Percentiles rank a stretch among this genome's conserved stretches.
These are phyloP conservation scores for Yamadazyma laniorum DNA, from an alignment of 805 yeast species.

Conservation along the genomic window DNA sequence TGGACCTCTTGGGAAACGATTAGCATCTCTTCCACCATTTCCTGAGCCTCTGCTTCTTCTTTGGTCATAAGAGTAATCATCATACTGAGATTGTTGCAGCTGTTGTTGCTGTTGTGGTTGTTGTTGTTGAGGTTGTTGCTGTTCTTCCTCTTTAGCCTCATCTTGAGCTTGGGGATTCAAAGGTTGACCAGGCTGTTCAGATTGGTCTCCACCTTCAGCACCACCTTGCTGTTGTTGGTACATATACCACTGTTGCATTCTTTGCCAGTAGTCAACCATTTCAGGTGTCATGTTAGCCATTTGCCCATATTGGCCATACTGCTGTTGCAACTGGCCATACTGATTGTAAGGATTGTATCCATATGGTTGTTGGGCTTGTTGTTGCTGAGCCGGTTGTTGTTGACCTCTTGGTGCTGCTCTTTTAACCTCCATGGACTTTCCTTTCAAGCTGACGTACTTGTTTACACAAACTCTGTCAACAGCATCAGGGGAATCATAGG, in stretches of 20 bases:
- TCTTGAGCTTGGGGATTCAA: conserved; percentile 44
- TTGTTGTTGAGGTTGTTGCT: conserved; percentile 17
- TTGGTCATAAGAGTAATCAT: background rate
- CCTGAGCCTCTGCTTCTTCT: conserved; percentile 10
- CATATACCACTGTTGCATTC: conserved; percentile 65
- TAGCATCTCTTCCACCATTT: conserved; percentile 14
- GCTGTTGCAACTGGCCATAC: conserved; percentile 22
- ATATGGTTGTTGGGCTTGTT: conserved; percentile 29
- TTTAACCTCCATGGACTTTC: conserved; percentile 80
- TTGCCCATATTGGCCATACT: conserved; percentile 24
- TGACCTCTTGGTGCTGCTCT: conserved; percentile 81
- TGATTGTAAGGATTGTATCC: conserved; percentile 17
- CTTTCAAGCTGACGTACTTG: conserved; percentile 79
- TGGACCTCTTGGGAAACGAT: conserved; percentile 34
- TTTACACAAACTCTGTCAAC: conserved; percentile 85
- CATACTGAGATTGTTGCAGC: background rate
- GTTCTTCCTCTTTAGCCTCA: conserved; percentile 19
- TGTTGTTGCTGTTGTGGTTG: conserved; percentile 1
- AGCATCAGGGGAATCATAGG: conserved; percentile 92
- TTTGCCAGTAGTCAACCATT: conserved; percentile 63
- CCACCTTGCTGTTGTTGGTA: conserved; percentile 50
- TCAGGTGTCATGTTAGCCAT: conserved; percentile 43
- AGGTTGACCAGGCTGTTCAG: conserved; percentile 36
- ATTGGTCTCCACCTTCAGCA: conserved; percentile 17
- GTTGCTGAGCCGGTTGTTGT: conserved; percentile 46